Evolutionary conservation across 768 basidiomycete genomes (phyloP), one percentile per base, ranked within the genome.

Genomic region (Nidularia sp.): DNA sequence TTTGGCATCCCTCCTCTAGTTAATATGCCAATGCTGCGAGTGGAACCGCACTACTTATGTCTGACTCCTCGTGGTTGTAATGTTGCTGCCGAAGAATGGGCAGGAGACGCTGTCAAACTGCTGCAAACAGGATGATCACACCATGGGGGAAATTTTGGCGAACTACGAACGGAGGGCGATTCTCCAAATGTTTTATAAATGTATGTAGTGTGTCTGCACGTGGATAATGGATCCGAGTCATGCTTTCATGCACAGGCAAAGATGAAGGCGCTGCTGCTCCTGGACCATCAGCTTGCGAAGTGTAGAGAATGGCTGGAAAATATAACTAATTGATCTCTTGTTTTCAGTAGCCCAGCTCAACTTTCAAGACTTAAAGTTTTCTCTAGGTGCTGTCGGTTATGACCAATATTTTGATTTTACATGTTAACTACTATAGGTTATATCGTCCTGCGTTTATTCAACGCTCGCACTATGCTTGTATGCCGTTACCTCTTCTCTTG

Each of bases 121-220:
- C 60, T 98, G 94, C 95, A 94, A 94, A 64, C 88, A 90, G 74
- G 79, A 75, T 42, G 88, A 91, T 54, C 90, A 93, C 62, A 73
- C 93, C 32, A 69, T 85, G 67, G 90, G 89, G 2, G 79, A 88
- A 34, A 64, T 92, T 46, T 67, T 91, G 53, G 66, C 78, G 55
- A 45, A 45, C 25, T 70, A 74, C 5, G 66, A 70, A 1, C 71
- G 77, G 50, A 75, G 78, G 54, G 80, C 85, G 22, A 93, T 93
- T 66, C 70, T 93, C 77, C 81, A 92, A 70, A 89, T 83, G 74
- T 93, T 93, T 60, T 87, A 84, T 50, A 86, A 88, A 65, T 90
- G 91, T 90, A 66, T 44, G 82, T 76, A 32, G 3, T 47, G 25
- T 49, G 29, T 50, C 46, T 45, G 15, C 41, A 34, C 29, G 47